Base-by-base conservation (phyloP, 1,284 basidiomycete species). In the Apiotrichum brassicae region DNA sequence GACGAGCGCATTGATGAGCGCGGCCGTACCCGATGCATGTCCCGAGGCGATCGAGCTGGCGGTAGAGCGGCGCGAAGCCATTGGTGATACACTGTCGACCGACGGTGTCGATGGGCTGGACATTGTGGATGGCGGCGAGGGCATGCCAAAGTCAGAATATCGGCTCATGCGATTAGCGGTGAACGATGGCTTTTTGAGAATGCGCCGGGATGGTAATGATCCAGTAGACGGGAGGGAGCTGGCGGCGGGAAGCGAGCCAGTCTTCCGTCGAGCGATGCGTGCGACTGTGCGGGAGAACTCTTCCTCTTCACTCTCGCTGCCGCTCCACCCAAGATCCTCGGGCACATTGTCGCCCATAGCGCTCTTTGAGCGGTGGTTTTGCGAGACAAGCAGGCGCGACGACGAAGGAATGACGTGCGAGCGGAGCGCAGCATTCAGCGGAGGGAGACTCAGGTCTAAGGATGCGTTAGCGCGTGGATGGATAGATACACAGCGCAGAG, bases 281-380 rank as follows among this genome's bases (percentile, higher is more conserved):
- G 57, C 39, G 14, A 64, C 56, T 3, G 59, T 56, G 35, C 51
- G 43, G 7, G 57, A 53, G 53, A 63, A 66, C 42, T 64, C 65
- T 32, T 69, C 66, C 43, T 68, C 66, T 44, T 69, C 66, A 6
- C 60, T 63, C 35, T 69, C 66, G 36, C 59, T 61, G 3, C 66
- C 65, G 23, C 58, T 60, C 65, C 66, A 68, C 0, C 64, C 66
- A 46, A 30, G 28, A 9, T 53, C 35, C 11, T 35, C 44, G 30
- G n/a, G n/a, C n/a, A 20, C 26, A 19, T 11, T 34, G 5, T 41
- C 13, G 7, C 12, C 25, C 11, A 18, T 32, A 5, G 25, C 26
- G 19, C 34, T 25, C 16, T 23, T 19, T 4, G 20, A 32, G 1
- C 44, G 6, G 7, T 41, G 49, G 14, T 19, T 38, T 1, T 37